A percentile compares a stretch with the other conserved stretches of the same genome.
These are phyloP conservation scores for Pyrenopolyporus hunteri DNA, from an alignment of 495 filamentous ascomycete genomes.

Conservation along the genomic window DNA sequence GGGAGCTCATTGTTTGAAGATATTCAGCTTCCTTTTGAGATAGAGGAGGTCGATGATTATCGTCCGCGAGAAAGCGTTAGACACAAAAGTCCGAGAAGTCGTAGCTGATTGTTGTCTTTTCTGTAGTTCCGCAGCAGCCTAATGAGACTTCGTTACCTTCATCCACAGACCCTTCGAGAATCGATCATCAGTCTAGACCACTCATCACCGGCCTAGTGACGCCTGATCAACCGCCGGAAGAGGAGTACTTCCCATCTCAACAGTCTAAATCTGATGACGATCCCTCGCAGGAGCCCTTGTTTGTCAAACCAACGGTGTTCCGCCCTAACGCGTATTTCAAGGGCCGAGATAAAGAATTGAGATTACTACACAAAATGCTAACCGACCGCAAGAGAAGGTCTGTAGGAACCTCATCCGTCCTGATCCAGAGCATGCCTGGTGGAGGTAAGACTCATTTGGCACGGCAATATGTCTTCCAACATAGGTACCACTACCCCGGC, in stretches of 20 bases:
- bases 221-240: conserved; percentile 35
- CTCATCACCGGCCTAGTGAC: conserved; percentile 34
- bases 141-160: conserved; percentile 47
- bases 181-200: conserved; percentile 42
- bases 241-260: conserved; percentile 41
- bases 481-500: conserved; percentile 69
- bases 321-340: conserved; percentile 79
- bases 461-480: conserved; percentile 76
- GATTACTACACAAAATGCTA: conserved; percentile 70
- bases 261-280: conserved; percentile 39
- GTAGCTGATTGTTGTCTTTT: conserved; percentile 42
- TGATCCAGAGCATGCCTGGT: conserved; percentile 76
- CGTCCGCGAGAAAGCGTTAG: conserved; percentile 27
- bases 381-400: conserved; percentile 66
- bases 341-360: conserved; percentile 73
- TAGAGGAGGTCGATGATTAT: conserved; percentile 41
- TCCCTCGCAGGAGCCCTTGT: conserved; percentile 50
- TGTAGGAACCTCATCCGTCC: conserved; percentile 68
- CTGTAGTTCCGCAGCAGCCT: conserved; percentile 46
- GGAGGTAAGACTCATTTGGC: conserved; percentile 84
- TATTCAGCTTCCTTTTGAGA: conserved; percentile 42
- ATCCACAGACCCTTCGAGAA: conserved; percentile 37
- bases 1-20: conserved; percentile 38
- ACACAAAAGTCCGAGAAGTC: conserved; percentile 41
- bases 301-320: conserved; percentile 76